A percentile compares a stretch with the other conserved stretches of the same genome.
phyloP scores from a whole-genome alignment of 192 early-diverging fungal species.

The Coemansia interrupta region DNA sequence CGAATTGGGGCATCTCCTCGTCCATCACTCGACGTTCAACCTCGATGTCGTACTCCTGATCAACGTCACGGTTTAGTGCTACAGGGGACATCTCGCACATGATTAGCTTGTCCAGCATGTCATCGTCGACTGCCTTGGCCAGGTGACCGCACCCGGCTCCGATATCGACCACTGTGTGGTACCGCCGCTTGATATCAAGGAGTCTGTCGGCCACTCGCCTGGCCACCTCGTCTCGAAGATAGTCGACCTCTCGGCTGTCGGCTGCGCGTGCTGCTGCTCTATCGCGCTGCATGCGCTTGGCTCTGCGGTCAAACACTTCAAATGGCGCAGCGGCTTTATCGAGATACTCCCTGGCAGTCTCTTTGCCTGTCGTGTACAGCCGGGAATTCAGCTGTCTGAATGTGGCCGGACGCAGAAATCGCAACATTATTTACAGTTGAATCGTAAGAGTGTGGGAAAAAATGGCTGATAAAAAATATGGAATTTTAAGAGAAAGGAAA shows the following conservation, averaged over 20 bases:
- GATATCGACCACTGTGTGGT: constrained; percentile 81
- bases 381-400: not conserved
- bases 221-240: constrained; percentile 89
- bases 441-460: not conserved
- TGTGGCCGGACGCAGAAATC: not conserved
- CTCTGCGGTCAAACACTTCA: constrained; percentile 75
- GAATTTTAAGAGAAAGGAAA: not conserved
- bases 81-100: constrained; percentile 81
- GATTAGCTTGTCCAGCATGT: constrained; percentile 77
- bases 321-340: constrained; percentile 43
- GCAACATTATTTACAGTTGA: not conserved
- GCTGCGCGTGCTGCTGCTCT: constrained; percentile 60
- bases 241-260: constrained; percentile 74
- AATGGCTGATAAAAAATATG: not conserved
- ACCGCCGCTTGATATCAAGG: constrained; percentile 88
- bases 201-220: constrained; percentile 81
- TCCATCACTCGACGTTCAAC: constrained; percentile 77
- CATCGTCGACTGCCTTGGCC: constrained; percentile 73
- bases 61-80: constrained; percentile 48
- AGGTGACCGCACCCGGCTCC: constrained; percentile 88
- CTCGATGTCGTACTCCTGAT: constrained; percentile 58
- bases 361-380: constrained; percentile 22
- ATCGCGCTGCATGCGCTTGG: constrained; percentile 76
- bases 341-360: constrained; percentile 42
- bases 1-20: constrained; percentile 80